A percentile compares a stretch with the other conserved stretches of the same genome.
These are phyloP conservation scores for Stemphylium vesicarium DNA, from an alignment of 2,329 filamentous ascomycete species.

Conservation along the genomic window DNA sequence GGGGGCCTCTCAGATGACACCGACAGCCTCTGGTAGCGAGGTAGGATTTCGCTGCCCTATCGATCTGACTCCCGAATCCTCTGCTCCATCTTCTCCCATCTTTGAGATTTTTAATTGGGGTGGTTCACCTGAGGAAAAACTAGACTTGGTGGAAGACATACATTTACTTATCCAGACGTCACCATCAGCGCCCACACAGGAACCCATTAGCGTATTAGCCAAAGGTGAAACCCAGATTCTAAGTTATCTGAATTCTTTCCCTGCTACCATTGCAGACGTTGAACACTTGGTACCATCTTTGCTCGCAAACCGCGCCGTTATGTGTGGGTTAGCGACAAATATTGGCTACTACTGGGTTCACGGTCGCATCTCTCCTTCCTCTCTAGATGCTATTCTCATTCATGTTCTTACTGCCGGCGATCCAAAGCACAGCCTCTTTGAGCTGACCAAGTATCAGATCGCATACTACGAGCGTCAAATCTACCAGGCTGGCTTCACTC, in stretches of 20 bases:
- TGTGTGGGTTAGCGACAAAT: conserved; percentile 9
- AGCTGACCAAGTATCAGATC: neutral
- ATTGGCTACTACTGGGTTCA: conserved; percentile 1
- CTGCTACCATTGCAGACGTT: conserved; percentile 3
- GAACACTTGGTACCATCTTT: conserved; percentile 7
- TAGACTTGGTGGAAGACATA: neutral
- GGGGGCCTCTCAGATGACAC: neutral
- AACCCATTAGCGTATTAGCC: neutral
- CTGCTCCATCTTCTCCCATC: neutral
- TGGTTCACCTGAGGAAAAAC: too few relatives aligned
- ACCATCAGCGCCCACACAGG: neutral
- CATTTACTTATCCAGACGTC: too few relatives aligned
- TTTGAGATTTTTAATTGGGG: neutral
- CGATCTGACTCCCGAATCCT: conserved; percentile 1
- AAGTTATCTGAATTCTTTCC: neutral
- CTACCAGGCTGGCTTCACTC: neutral
- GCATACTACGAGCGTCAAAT: neutral
- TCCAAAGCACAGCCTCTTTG: neutral
- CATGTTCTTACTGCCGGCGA: conserved; percentile 5
- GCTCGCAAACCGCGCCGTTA: neutral
- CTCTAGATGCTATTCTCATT: conserved; percentile 4
- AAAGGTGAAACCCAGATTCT: neutral
- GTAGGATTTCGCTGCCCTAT: neutral
- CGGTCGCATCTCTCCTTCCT: neutral
- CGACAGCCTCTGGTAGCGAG: neutral